Evolutionary conservation across 176 grass and related monocot genomes (phyloP).

Genomic region (Oryza glaberrima): DNA sequence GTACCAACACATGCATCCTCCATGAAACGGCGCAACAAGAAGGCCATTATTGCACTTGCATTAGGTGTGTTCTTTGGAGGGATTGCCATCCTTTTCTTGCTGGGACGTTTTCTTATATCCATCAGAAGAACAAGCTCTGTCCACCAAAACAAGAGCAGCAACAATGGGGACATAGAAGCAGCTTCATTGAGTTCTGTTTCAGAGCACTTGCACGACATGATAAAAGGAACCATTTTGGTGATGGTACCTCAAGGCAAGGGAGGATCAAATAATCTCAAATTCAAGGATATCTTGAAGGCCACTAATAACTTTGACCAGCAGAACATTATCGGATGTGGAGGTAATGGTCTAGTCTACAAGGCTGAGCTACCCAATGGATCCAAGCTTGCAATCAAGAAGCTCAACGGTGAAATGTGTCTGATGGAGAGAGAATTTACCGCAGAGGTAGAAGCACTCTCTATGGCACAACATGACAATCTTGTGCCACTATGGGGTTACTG

Average conservation of each 20-base stretch:
- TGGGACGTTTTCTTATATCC: constrained; percentile 51
- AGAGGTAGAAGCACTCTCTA: constrained; percentile 78
- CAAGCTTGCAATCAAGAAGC: constrained; percentile 83
- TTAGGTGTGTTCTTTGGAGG: constrained; percentile 72
- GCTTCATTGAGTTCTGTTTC: constrained; percentile 61
- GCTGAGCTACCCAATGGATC: constrained; percentile 65
- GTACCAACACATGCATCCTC: constrained; percentile 5
- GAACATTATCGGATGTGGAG: constrained; percentile 87
- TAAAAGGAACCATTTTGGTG: constrained; percentile 59
- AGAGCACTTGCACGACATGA: constrained; percentile 34
- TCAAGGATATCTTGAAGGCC: constrained; percentile 73
- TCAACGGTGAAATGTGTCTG: constrained; percentile 76
- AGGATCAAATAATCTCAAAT: constrained; percentile 56
- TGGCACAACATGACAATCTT: constrained; percentile 79
- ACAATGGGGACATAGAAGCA: constrained; percentile 46
- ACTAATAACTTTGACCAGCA: constrained; percentile 88
- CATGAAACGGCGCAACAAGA: constrained; percentile 38
- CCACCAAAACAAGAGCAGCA: constrained; percentile 42
- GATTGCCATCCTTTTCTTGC: constrained; percentile 53
- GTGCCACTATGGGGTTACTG: constrained; percentile 82
- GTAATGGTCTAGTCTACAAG: constrained; percentile 84
- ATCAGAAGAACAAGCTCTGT: constrained; percentile 43
- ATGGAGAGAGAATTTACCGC: constrained; percentile 87
- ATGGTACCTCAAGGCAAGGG: constrained; percentile 62
- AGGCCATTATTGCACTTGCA: constrained; percentile 49